Conservation (phyloP, 1,139 yeast genomes). For the Kodamaea plutei region DNA sequence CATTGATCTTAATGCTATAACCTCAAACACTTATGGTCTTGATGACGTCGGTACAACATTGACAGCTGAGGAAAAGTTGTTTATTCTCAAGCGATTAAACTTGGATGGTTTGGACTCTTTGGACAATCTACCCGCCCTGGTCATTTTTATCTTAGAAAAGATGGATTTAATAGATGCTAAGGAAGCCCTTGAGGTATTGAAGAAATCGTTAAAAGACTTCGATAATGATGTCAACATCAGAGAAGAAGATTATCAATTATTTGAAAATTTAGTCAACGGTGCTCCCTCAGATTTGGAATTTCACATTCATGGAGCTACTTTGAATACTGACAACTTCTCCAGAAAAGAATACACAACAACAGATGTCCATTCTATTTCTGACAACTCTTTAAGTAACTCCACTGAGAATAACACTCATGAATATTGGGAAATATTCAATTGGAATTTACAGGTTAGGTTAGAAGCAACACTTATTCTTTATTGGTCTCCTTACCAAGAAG, state of each 20-base stretch:
- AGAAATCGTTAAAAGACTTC: slow-evolving; percentile 16
- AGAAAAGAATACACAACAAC: too few relatives aligned
- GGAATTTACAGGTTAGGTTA: slow-evolving; percentile 13
- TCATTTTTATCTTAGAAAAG: slow-evolving; percentile 21
- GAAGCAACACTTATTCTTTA: slow-evolving; percentile 34
- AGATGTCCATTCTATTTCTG: too few relatives aligned
- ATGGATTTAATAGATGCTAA: slow-evolving; percentile 14
- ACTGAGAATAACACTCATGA: too few relatives aligned
- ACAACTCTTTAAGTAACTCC: too few relatives aligned
- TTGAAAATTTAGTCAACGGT: slow-evolving; percentile 7
- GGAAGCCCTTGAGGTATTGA: slow-evolving; percentile 19
- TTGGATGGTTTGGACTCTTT: slow-evolving; percentile 23
- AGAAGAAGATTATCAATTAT: slow-evolving; percentile 13
- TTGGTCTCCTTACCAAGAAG: slow-evolving; percentile 63
- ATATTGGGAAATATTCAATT: slow-evolving; percentile 10
- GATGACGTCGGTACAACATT: too few relatives aligned
- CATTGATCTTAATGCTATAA: too few relatives aligned
- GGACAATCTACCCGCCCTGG: slow-evolving; percentile 29
- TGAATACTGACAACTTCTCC: too few relatives aligned
- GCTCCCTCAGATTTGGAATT: slow-evolving; percentile 5
- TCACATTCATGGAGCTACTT: too few relatives aligned
- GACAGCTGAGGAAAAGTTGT: slow-evolving; percentile 22
- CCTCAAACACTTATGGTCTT: too few relatives aligned
- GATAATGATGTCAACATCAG: slow-evolving; percentile 24
- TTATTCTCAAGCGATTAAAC: slow-evolving; percentile 25